A percentile compares a stretch with the other conserved stretches of the same genome.
Conservation (phyloP, 2,329 filamentous ascomycete genomes). For the Septoria petroselini region DNA sequence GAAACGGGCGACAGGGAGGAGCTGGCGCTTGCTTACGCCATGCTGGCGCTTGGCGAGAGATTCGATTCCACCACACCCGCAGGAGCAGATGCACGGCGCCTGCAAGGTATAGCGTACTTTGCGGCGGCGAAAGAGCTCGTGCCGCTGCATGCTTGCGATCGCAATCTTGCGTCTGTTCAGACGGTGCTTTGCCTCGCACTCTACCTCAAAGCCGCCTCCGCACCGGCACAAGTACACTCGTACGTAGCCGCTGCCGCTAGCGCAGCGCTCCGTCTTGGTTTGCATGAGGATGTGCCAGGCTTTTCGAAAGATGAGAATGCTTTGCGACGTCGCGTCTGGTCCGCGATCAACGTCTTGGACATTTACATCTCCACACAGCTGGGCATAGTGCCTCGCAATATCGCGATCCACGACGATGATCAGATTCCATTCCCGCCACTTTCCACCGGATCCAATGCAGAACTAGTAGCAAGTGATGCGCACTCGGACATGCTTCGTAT, state of each 20-base stretch:
- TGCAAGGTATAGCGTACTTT: slow-evolving; percentile 20
- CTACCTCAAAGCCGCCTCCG: slow-evolving; percentile 21
- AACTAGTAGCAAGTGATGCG: slow-evolving; percentile 15
- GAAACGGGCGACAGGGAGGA: slow-evolving; percentile 24
- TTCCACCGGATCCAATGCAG: slow-evolving; percentile 13
- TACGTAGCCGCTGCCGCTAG: slow-evolving; percentile 22
- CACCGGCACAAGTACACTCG: slow-evolving; percentile 16
- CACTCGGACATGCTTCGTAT: slow-evolving; percentile 21
- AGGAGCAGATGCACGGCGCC: slow-evolving; percentile 1
- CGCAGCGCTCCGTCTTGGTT: slow-evolving; percentile 22
- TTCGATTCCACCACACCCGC: slow-evolving; percentile 15
- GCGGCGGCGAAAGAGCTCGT: slow-evolving; percentile 21
- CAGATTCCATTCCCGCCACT: slow-evolving; percentile 12
- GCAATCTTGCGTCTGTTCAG: slow-evolving; percentile 22
- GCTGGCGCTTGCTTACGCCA: slow-evolving; percentile 20
- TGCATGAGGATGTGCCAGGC: slow-evolving; percentile 20
- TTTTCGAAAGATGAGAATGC: slow-evolving; percentile 18
- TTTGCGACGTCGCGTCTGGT: slow-evolving; percentile 23
- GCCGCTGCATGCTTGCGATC: slow-evolving; percentile 19
- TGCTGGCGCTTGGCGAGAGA: slow-evolving; percentile 23
- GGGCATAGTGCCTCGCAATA: slow-evolving; percentile 17
- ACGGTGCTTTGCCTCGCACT: slow-evolving; percentile 24
- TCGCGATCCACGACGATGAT: not conserved
- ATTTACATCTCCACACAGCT: slow-evolving; percentile 15
- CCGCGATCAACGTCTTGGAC: slow-evolving; percentile 19